Evolutionary conservation across 202 grass and related monocot species (phyloP), one percentile per base, ranked within the genome.

Genomic region (Musa balbisiana): DNA sequence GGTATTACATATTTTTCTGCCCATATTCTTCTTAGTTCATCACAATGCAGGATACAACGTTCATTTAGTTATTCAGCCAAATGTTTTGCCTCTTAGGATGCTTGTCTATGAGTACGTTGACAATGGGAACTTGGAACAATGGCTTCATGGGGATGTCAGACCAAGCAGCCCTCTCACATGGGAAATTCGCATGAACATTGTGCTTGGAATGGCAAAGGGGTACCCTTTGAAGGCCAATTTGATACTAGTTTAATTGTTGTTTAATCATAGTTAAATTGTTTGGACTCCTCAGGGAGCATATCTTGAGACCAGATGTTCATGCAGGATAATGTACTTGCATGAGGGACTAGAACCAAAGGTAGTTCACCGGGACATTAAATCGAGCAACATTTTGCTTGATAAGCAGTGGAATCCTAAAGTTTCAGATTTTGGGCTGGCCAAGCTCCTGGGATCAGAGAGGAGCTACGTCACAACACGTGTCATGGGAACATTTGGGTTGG

Each of bases 381-480:
- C 74, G 0, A 76, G 74, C 60, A 76, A 76, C 74, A 76, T 76
- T 63, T 76, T 76, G 43, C 58, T 76, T 4, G 74, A 76, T 65
- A 49, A 65, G 59, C 74, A 76, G 56, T 76, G 74, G 74, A 65
- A 76, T 76, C 74, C 74, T 24, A 76, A 76, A 51, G 74, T 76
- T 76, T 76, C 74, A 65, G 74, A 76, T 64, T 76, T 76, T 64
- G 74, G 74, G 9, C 74, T 76, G 51, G 74, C 74, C n/a, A 76
- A 76, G n/a, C 29, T 76, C 43, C 65, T 76, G 49, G 74, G 59
- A 10, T 76, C 74, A 3, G 74, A 76, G 33, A 64, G 74, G 49
- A 76, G 59, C n/a, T 76, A 64, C 5, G 74, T 76, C 20, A 76
- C 29, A 23, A 76, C 74, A 3, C 74, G 74, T 14, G 74, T 76